Evolutionary conservation across 108 stramenopile species (phyloP).

Genomic region (Nitzschia sp.): DNA sequence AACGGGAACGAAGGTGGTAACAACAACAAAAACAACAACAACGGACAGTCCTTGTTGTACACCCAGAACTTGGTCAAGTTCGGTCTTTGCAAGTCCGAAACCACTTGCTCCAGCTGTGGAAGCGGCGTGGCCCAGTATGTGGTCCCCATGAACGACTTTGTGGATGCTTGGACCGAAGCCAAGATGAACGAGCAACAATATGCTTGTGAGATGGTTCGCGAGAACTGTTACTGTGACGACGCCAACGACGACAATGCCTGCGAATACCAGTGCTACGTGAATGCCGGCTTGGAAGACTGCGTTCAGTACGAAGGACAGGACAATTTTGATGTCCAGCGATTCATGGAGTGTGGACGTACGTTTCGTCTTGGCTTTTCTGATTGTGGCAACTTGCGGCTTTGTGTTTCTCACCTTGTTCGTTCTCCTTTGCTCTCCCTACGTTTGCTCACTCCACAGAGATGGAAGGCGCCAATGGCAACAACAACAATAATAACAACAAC

Average conservation of each 20-base stretch:
- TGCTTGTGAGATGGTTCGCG: conserved; percentile 67
- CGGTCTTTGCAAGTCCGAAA: conserved; percentile 60
- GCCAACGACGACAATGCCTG: conserved; percentile 65
- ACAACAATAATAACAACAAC: conserved; percentile 52
- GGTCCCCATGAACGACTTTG: conserved; percentile 70
- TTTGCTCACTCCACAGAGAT: conserved; percentile 40
- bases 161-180: conserved; percentile 63
- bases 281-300: conserved; percentile 54
- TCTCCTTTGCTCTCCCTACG: conserved; percentile 16
- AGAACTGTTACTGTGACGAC: conserved; percentile 79
- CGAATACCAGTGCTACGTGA: conserved; percentile 50
- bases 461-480: conserved; percentile 49
- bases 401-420: not conserved
- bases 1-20: conserved; percentile 18
- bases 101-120: conserved; percentile 42
- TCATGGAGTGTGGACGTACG: conserved; percentile 60
- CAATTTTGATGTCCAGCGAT: conserved; percentile 49
- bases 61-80: conserved; percentile 75
- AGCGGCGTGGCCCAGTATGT: conserved; percentile 68
- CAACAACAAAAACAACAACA: conserved; percentile 19
- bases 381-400: not conserved
- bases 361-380: not conserved
- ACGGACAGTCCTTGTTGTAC: conserved; percentile 51
- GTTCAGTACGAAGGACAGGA: conserved; percentile 47
- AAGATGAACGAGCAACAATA: conserved; percentile 53